Percentiles rank a stretch among this genome's conserved stretches.
phyloP scores from a whole-genome alignment of 2,329 filamentous ascomycete species.

The Bipolaris zeicola region DNA sequence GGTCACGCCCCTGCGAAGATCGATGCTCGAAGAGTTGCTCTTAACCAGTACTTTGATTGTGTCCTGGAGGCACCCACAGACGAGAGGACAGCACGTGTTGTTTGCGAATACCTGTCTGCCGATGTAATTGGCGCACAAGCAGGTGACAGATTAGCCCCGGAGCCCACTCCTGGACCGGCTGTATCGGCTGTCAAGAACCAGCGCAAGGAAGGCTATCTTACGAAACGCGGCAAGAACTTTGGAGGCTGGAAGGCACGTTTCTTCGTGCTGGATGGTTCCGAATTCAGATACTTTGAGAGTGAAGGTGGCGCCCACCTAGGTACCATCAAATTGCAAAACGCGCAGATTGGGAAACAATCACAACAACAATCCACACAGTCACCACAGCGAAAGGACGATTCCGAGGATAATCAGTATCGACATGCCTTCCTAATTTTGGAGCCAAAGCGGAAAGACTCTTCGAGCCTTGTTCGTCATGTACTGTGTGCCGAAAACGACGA shows the following conservation, averaged over 20 bases:
- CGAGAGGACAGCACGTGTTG: constrained; percentile 73
- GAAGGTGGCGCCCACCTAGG: constrained; percentile 89
- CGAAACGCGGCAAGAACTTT: constrained; percentile 97
- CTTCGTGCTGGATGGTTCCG: constrained; percentile 71
- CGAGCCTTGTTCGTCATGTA: constrained; percentile 86
- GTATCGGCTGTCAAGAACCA: constrained; percentile 58
- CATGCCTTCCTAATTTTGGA: constrained; percentile 95
- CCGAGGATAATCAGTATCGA: constrained; percentile 90
- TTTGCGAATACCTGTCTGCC: constrained; percentile 83
- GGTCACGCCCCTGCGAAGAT: constrained; percentile 94
- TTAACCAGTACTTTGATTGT: constrained; percentile 85
- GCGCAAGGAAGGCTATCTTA: constrained; percentile 86
- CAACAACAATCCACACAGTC: constrained; percentile 65
- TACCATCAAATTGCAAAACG: constrained; percentile 87
- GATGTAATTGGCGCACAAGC: constrained; percentile 66
- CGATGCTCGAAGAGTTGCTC: constrained; percentile 78
- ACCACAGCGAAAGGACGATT: constrained; percentile 69
- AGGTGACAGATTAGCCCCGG: constrained; percentile 61
- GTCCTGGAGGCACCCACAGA: constrained; percentile 84
- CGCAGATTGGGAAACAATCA: constrained; percentile 93
- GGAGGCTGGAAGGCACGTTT: constrained; percentile 94
- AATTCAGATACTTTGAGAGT: constrained; percentile 88
- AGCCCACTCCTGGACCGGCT: constrained; percentile 54
- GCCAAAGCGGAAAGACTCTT: constrained; percentile 94
- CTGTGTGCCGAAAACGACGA: constrained; percentile 92